Evolutionary conservation across 164 flowering plant genomes (phyloP).

Genomic region (Chimonanthus praecox): DNA sequence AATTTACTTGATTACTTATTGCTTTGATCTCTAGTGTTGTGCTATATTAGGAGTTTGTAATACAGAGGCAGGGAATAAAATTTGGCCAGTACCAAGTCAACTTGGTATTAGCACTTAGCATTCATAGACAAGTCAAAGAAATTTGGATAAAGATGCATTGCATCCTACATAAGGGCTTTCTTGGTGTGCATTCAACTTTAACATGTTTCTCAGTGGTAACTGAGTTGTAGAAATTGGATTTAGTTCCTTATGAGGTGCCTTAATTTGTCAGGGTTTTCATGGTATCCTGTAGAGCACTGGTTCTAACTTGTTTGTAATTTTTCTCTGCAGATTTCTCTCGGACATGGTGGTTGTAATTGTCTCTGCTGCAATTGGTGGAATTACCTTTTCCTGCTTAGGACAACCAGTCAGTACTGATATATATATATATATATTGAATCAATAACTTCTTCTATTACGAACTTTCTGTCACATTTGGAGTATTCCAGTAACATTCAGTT

Average conservation of each 20-base stretch:
- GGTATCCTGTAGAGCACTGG: neutral
- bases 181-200: too few species aligned
- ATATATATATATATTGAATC: too few species aligned
- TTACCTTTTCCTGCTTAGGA: constrained; percentile 81
- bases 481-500: too few species aligned
- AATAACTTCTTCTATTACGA: neutral
- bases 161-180: too few species aligned
- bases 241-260: neutral
- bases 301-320: neutral
- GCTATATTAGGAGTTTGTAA: neutral
- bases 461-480: constrained; percentile 3
- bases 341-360: constrained; percentile 94
- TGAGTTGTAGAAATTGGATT: neutral
- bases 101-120: too few species aligned
- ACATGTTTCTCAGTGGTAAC: neutral
- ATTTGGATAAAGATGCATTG: too few species aligned
- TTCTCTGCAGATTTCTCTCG: constrained; percentile 68
- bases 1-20: neutral
- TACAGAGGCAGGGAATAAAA: neutral
- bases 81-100: too few species aligned
- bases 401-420: constrained; percentile 71
- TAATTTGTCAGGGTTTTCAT: too few species aligned
- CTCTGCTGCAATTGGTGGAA: constrained; percentile 96
- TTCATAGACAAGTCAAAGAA: too few species aligned
- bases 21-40: neutral